Percentiles rank a stretch among this genome's conserved stretches.
Evolutionary conservation across 768 basidiomycete genomes (phyloP).

Genomic region (Obba rivulosa): DNA sequence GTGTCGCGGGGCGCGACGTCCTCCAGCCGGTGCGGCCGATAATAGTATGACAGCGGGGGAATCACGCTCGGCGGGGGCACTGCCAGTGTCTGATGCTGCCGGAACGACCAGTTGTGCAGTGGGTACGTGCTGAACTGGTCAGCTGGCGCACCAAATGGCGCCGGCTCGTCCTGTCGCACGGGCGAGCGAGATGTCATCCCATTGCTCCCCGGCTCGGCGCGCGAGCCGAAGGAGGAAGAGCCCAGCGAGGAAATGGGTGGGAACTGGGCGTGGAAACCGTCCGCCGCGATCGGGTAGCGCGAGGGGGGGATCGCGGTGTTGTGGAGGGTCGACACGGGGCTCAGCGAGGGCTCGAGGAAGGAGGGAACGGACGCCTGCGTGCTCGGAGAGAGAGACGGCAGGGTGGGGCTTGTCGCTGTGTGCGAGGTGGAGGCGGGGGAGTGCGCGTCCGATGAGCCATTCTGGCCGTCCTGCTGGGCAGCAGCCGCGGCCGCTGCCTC

Average conservation of each 20-base stretch:
- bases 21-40: slow-evolving; percentile 72
- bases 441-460: slow-evolving; percentile 10
- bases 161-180: slow-evolving; percentile 39
- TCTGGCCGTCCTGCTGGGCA: slow-evolving; percentile 28
- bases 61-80: slow-evolving; percentile 37
- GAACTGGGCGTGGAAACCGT: slow-evolving; percentile 59
- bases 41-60: slow-evolving; percentile 66
- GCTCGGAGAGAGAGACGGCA: slow-evolving; percentile 35
- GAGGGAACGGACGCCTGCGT: slow-evolving; percentile 24
- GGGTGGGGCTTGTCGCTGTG: slow-evolving; percentile 38
- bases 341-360: slow-evolving; percentile 50
- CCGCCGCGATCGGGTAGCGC: slow-evolving; percentile 65
- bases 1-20: slow-evolving; percentile 79
- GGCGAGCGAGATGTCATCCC: slow-evolving; percentile 29
- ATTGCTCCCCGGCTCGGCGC: slow-evolving; percentile 29
- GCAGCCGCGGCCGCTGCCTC: slow-evolving; percentile 65
- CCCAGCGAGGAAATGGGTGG: slow-evolving; percentile 28
- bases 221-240: slow-evolving; percentile 34
- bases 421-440: slow-evolving; percentile 41
- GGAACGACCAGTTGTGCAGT: slow-evolving; percentile 66
- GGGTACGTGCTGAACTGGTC: slow-evolving; percentile 63
- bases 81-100: slow-evolving; percentile 50
- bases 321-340: slow-evolving; percentile 29
- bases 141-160: slow-evolving; percentile 30
- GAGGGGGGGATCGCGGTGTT: slow-evolving; percentile 54